Conservation (phyloP, 1,139 yeast genomes). For the Petasospora fabianii region DNA sequence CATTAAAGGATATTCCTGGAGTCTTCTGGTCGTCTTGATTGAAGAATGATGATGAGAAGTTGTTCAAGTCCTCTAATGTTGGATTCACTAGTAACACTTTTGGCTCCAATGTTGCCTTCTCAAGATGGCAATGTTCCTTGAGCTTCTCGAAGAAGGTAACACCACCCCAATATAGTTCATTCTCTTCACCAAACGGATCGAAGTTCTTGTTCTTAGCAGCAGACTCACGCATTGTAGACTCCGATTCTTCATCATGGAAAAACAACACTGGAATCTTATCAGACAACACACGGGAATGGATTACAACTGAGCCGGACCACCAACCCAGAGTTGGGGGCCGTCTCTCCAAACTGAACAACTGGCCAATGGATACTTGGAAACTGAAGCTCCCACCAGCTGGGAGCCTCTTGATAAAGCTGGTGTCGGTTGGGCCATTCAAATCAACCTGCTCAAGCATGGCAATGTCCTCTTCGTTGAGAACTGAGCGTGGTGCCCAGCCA, state of each 20-base stretch:
- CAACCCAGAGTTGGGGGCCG: constrained; percentile 81
- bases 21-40: background rate
- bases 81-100: constrained; percentile 79
- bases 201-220: constrained; percentile 58
- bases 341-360: constrained; percentile 73
- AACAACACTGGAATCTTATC: constrained; percentile 76
- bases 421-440: constrained; percentile 29
- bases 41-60: constrained; percentile 58
- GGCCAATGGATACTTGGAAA: constrained; percentile 56
- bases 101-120: constrained; percentile 66
- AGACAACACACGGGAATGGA: constrained; percentile 57
- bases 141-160: constrained; percentile 62
- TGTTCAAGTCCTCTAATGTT: constrained; percentile 67
- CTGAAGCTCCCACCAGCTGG: constrained; percentile 55
- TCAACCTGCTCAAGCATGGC: constrained; percentile 52
- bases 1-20: constrained; percentile 40
- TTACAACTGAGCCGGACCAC: constrained; percentile 86
- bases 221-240: constrained; percentile 65
- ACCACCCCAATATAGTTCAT: constrained; percentile 86
- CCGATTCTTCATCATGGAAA: constrained; percentile 87
- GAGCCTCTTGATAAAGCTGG: constrained; percentile 45
- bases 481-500: constrained; percentile 73
- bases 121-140: constrained; percentile 53
- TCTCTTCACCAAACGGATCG: constrained; percentile 65
- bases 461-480: constrained; percentile 46